Evolutionary conservation across 2,329 filamentous ascomycete species (phyloP).

Genomic region (Rhytidhysteron rufulum): DNA sequence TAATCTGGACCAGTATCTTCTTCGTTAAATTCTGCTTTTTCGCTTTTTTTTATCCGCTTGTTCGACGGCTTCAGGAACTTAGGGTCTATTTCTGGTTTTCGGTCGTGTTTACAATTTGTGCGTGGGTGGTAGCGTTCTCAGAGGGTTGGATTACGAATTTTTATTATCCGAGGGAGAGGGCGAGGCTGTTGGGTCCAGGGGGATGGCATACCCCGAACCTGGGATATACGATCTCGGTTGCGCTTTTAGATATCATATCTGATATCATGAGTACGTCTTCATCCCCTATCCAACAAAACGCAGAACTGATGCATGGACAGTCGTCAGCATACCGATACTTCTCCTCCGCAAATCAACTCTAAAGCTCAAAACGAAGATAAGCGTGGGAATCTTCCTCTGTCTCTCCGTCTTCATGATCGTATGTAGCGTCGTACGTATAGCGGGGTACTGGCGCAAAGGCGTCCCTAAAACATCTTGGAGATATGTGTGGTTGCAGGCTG

Average conservation of each 20-base stretch:
- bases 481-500: conserved; percentile 15
- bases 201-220: background rate
- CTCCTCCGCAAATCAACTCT: background rate
- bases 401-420: background rate
- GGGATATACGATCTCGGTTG: background rate
- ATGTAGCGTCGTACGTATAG: background rate
- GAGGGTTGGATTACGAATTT: background rate
- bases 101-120: conserved; percentile 2
- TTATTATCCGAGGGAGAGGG: background rate
- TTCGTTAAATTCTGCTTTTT: background rate
- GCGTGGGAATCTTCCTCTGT: background rate
- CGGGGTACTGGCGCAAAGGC: background rate
- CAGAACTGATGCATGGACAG: background rate
- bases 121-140: background rate
- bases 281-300: no score
- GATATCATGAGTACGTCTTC: background rate
- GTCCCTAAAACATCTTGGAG: conserved; percentile 6
- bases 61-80: conserved; percentile 8
- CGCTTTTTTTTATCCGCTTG: background rate
- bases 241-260: background rate
- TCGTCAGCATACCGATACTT: background rate
- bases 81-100: conserved; percentile 8
- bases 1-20: conserved; percentile 4
- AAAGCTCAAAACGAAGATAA: background rate
- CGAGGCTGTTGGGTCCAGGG: no score